phyloP scores from a whole-genome alignment of 331 rosid genomes.

The Pyracantha coccinea region DNA sequence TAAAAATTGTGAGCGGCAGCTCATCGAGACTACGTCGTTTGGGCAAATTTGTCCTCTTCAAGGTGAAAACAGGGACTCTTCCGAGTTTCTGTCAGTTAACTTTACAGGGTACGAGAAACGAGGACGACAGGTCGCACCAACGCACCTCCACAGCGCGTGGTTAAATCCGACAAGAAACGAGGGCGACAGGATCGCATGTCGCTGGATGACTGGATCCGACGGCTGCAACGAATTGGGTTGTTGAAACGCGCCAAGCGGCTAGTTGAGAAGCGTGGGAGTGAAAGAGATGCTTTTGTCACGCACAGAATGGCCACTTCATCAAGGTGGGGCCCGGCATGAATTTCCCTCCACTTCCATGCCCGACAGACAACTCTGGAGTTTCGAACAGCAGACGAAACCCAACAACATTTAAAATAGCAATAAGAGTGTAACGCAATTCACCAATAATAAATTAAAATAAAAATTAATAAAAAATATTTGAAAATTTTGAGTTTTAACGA shows the following conservation, averaged over 20 bases:
- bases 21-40: no score
- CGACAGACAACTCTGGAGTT: background rate
- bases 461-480: no score
- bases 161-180: no score
- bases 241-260: background rate
- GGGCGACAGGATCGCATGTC: background rate
- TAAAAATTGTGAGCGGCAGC: no score
- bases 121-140: background rate
- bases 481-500: no score
- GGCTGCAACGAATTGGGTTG: background rate
- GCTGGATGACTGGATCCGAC: background rate
- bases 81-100: background rate
- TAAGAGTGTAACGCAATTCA: no score
- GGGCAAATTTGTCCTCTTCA: background rate
- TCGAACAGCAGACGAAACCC: no score
- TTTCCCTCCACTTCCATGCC: slow-evolving; percentile 38
- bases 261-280: background rate
- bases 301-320: slow-evolving; percentile 5
- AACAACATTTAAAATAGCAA: no score
- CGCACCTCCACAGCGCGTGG: background rate
- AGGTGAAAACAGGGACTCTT: no score
- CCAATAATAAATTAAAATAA: no score
- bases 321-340: slow-evolving; percentile 28
- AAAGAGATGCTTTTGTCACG: slow-evolving; percentile 13
- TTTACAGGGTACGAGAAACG: slow-evolving; percentile 11